A percentile compares a stretch with the other conserved stretches of the same genome.
These are phyloP conservation scores for Solanum aculeatissimum DNA, from an alignment of 305 asterid species.

Conservation along the genomic window DNA sequence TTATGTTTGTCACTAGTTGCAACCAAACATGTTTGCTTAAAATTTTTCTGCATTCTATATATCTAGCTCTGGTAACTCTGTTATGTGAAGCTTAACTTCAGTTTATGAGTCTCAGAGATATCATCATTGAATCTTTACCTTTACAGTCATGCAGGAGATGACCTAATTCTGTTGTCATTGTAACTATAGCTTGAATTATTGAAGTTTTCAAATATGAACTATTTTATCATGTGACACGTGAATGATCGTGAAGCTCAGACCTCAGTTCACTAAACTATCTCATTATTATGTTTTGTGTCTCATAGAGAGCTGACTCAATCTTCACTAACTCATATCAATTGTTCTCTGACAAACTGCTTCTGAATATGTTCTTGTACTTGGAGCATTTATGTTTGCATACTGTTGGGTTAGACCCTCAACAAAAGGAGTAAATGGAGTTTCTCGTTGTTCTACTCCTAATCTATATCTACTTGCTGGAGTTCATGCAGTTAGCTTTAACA, in stretches of 20 bases:
- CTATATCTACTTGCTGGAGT: background rate
- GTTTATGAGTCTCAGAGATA: background rate
- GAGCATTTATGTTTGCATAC: background rate
- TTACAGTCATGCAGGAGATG: background rate
- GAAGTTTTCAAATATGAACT: background rate
- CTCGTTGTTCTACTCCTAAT: background rate
- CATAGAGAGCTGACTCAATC: background rate
- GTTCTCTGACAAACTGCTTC: background rate
- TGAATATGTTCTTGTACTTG: background rate
- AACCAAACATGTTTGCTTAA: background rate
- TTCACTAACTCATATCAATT: background rate
- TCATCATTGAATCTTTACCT: background rate
- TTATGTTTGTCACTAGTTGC: background rate
- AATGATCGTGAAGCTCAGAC: background rate
- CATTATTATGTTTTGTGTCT: background rate
- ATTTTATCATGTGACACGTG: background rate
- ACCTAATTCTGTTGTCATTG: background rate
- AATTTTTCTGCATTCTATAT: background rate
- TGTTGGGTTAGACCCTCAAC: background rate
- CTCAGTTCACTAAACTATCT: background rate
- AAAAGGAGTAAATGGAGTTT: background rate
- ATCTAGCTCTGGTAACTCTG: background rate
- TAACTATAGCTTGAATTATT: background rate
- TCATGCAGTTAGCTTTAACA: background rate
- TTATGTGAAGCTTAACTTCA: background rate